phyloP scores from a whole-genome alignment of 2,329 filamentous ascomycete genomes.

The Aspergillus carbonarius region DNA sequence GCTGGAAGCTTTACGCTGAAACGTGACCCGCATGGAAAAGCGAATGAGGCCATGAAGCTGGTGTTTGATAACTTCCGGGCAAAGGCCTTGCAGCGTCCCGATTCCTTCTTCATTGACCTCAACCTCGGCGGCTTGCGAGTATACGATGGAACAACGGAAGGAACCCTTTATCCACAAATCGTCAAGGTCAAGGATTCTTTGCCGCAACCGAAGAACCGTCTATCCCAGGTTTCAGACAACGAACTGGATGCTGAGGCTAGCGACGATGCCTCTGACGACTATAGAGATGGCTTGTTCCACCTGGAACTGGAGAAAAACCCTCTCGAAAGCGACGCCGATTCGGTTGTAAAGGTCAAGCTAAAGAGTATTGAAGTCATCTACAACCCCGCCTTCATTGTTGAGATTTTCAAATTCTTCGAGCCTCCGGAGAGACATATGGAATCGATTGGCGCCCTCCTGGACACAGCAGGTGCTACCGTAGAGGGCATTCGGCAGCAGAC shows the following conservation, averaged over 20 bases:
- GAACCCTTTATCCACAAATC: conserved; percentile 90
- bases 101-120: conserved; percentile 84
- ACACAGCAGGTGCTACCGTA: conserved; percentile 91
- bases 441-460: conserved; percentile 92
- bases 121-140: conserved; percentile 90
- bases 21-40: conserved; percentile 74
- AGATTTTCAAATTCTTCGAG: conserved; percentile 91
- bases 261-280: conserved; percentile 44
- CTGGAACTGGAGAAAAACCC: conserved; percentile 94
- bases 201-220: conserved; percentile 49
- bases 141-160: conserved; percentile 91
- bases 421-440: conserved; percentile 98
- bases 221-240: conserved; percentile 29
- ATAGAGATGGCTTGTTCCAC: conserved; percentile 80
- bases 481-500: conserved; percentile 95
- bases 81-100: conserved; percentile 82
- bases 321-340: conserved; percentile 85
- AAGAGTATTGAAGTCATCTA: conserved; percentile 97
- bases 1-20: conserved; percentile 95
- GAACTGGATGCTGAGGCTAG: conserved; percentile 41
- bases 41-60: conserved; percentile 79
- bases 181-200: conserved; percentile 90
- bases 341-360: conserved; percentile 83
- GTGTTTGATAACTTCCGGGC: conserved; percentile 95
- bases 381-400: conserved; percentile 90